Percentiles rank a stretch among this genome's conserved stretches.
phyloP scores from a whole-genome alignment of 306 rosid species.

The Cucumis hystrix region DNA sequence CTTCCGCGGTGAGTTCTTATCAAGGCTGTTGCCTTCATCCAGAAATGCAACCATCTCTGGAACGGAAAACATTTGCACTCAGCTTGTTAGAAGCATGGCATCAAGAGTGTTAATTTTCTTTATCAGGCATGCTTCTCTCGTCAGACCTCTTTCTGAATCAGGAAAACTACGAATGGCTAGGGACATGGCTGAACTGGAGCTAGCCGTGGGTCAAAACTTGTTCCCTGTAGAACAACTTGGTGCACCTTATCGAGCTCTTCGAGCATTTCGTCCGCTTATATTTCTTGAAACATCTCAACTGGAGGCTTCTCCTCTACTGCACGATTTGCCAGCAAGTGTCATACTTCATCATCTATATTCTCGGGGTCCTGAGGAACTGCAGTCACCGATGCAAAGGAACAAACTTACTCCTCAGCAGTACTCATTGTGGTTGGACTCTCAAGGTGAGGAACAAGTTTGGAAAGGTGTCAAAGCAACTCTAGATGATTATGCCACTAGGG shows the following conservation, averaged over 20 bases:
- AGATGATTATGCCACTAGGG: slow-evolving; percentile 74
- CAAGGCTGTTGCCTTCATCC: slow-evolving; percentile 61
- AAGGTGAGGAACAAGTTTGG: slow-evolving; percentile 96
- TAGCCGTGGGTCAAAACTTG: slow-evolving; percentile 87
- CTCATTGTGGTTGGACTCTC: slow-evolving; percentile 96
- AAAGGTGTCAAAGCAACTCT: slow-evolving; percentile 87
- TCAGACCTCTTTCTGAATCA: slow-evolving; percentile 96
- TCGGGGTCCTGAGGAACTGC: slow-evolving; percentile 81
- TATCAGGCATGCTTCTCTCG: slow-evolving; percentile 93
- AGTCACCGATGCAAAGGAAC: slow-evolving; percentile 89
- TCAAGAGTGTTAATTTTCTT: slow-evolving; percentile 85
- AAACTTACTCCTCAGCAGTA: slow-evolving; percentile 72
- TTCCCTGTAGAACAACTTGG: slow-evolving; percentile 97
- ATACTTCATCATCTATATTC: slow-evolving; percentile 89
- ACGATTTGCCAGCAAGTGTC: slow-evolving; percentile 81
- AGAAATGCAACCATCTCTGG: slow-evolving; percentile 26
- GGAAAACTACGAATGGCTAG: slow-evolving; percentile 98
- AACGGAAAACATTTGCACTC: slow-evolving; percentile 75
- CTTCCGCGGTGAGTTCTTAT: slow-evolving; percentile 80
- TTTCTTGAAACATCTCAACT: slow-evolving; percentile 94
- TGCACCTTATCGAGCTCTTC: slow-evolving; percentile 83
- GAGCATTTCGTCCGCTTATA: slow-evolving; percentile 93
- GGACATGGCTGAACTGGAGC: slow-evolving; percentile 97
- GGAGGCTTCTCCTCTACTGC: slow-evolving; percentile 80
- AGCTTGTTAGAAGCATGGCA: slow-evolving; percentile 93